Base-by-base conservation (phyloP, 1,139 yeast species). In the Tardiomyces digboiensis region DNA sequence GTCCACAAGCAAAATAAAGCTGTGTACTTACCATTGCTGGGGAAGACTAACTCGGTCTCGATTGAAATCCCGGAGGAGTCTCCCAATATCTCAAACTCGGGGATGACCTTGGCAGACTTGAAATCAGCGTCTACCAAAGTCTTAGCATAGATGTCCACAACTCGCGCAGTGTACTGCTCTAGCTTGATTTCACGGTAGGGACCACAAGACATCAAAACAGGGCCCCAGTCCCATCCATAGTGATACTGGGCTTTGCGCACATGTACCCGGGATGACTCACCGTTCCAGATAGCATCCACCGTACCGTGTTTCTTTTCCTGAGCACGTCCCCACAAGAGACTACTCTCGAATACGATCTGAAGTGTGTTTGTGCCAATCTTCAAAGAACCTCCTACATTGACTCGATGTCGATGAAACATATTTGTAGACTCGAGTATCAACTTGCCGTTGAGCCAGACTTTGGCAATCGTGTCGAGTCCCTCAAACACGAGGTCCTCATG, bases 201-300 rank as follows among this genome's bases (percentile, higher is more conserved):
- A 7, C 75, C 75, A 53, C 71, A 68, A 8, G 71, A 62, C 49
- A 69, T 56, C 40, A 70, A 51, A 0, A 60, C 50, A 2, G 75
- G 75, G 6, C 75, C 75, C 76, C 76, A 71, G 51, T 71, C 76
- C 76, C 75, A 71, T 1, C 76, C 76, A 52, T 63, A 71, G 46
- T 71, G 74, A 49, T 70, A 71, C 50, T 70, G 75, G 1, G 75
- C 72, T 51, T 71, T 71, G 48, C 76, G 55, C 7, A 66, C 66
- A 44, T 67, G 64, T 39, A 67, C 53, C 39, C 75, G 54, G 33
- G 41, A 39, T 8, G 36, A 20, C 14, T 39, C 41, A 59, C 75
- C 76, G 52, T 69, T 72, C 64, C 48, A 70, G 55, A 14, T 51
- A n/a, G 42, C 42, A 45, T 46, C 36, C 33, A 44, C 46, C 14